Evolutionary conservation across 2,329 filamentous ascomycete species (phyloP).

Genomic region (Ophiocordyceps camponoti-saundersi): DNA sequence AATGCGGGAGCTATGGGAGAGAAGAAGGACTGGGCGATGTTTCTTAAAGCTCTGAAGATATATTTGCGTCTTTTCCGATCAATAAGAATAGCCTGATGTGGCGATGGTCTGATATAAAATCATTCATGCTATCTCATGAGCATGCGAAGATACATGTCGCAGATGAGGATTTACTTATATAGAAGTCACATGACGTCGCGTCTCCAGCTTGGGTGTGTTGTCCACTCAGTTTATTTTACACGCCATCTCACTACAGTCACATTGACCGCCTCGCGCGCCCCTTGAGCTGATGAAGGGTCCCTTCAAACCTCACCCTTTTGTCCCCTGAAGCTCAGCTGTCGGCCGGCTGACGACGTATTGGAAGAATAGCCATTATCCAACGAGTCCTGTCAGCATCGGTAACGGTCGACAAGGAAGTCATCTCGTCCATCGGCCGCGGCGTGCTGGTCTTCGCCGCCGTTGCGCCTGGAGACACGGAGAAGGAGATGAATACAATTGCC

Average conservation of each 20-base stretch:
- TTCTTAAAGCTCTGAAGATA: background rate
- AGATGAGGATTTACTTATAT: background rate
- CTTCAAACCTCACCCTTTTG: background rate
- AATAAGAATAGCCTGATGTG: no score
- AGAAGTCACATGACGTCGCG: constrained; percentile 2
- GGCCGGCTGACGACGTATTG: background rate
- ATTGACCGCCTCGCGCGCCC: no score
- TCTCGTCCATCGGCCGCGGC: constrained; percentile 83
- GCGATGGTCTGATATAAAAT: background rate
- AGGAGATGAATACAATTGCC: constrained; percentile 71
- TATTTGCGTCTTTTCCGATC: background rate
- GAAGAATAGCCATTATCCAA: constrained; percentile 80
- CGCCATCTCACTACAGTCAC: no score
- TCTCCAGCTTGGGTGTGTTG: background rate
- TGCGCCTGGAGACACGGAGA: constrained; percentile 75
- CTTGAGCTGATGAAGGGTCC: background rate
- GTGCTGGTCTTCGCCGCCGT: constrained; percentile 84
- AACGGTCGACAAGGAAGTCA: constrained; percentile 75
- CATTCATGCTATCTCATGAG: background rate
- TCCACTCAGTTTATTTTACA: no score
- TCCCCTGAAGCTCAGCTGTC: background rate
- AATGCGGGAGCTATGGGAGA: no score
- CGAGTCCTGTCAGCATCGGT: constrained; percentile 90
- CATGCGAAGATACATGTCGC: background rate
- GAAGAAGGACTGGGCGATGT: no score